Base-by-base conservation (phyloP, 176 grass and related monocot species). In the Carex littledalei region DNA sequence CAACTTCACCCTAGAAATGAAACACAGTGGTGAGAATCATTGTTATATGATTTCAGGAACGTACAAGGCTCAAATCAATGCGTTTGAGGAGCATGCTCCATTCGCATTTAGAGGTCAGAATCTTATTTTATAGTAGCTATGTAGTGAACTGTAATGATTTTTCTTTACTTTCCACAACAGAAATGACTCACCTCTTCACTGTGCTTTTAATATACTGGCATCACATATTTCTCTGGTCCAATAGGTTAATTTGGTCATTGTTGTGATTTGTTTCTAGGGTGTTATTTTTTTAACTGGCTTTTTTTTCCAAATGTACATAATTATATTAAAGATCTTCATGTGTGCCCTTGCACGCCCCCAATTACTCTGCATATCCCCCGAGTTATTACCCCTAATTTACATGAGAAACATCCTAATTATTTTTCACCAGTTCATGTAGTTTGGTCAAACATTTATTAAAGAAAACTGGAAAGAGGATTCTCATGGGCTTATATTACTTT, bases 81-180 rank as follows among this genome's bases (percentile, higher is more conserved):
- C 22, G 34, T 68, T 84, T 20, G 49, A 5, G 11, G 34, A 31
- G 50, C 47, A 56, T 53, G 18, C 61, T 71, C 63, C 63, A 37
- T 84, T 68, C 55, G 15, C 63, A 22, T 15, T 84, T 66, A 21
- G 24, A 68, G 43, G 61, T 84, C 14, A 68, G n/a, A 84, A 67
- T 18, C 43, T 68, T 82, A 8, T 17, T 47, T 57, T 67, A 3
- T 32, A 34, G 58, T 1, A 61, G 8, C n/a, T 54, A 60, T 22
- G 6, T 13, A 67, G 18, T 47, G 45, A 67, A 67, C 1, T 14
- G 24, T 67, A 34, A 31, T 15, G 1, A 34, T 26, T 12, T 29
- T 63, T 29, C 29, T 29, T 63, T 3, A 12, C 61, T 63, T 63
- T 21, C 24, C 22, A 6, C 3, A 37, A 37, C 1, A 37, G 13